Percentiles rank a stretch among this genome's conserved stretches.
These are phyloP conservation scores for Chaetomium tenue DNA, from an alignment of 495 filamentous ascomycete species.

Conservation along the genomic window DNA sequence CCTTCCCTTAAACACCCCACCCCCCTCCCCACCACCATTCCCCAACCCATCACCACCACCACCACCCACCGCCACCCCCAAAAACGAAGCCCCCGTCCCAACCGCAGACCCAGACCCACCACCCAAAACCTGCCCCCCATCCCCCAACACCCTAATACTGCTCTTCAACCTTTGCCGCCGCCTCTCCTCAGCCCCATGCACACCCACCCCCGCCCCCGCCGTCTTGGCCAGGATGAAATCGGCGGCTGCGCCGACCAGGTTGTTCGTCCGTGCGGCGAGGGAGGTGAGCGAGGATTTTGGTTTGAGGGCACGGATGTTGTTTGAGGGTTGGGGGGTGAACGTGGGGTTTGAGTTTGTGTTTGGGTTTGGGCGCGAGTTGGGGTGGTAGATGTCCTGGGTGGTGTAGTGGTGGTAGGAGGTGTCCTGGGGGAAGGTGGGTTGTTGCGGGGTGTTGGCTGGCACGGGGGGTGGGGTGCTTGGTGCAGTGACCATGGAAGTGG, in stretches of 20 bases:
- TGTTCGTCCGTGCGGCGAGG: not conserved
- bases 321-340: not conserved
- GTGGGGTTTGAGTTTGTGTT: not conserved
- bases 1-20: not conserved
- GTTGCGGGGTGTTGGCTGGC: not conserved
- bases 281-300: conserved; percentile 2
- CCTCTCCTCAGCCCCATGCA: conserved; percentile 3
- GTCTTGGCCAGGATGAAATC: too few relatives aligned
- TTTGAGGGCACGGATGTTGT: not conserved
- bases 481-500: not conserved
- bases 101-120: not conserved
- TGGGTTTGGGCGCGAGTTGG: not conserved
- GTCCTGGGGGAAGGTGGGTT: not conserved
- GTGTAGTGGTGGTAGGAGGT: not conserved
- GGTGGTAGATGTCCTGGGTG: not conserved
- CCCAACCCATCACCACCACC: too few relatives aligned
- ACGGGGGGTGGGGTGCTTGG: not conserved
- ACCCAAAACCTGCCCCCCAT: conserved; percentile 15
- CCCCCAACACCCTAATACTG: conserved; percentile 21
- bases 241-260: not conserved
- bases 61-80: not conserved
- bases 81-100: not conserved
- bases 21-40: too few relatives aligned
- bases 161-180: conserved; percentile 26
- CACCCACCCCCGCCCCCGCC: too few relatives aligned